Percentiles rank a stretch among this genome's conserved stretches.
These are phyloP conservation scores for Dendrobium nobile DNA, from an alignment of 106 monocot genomes.

Conservation along the genomic window DNA sequence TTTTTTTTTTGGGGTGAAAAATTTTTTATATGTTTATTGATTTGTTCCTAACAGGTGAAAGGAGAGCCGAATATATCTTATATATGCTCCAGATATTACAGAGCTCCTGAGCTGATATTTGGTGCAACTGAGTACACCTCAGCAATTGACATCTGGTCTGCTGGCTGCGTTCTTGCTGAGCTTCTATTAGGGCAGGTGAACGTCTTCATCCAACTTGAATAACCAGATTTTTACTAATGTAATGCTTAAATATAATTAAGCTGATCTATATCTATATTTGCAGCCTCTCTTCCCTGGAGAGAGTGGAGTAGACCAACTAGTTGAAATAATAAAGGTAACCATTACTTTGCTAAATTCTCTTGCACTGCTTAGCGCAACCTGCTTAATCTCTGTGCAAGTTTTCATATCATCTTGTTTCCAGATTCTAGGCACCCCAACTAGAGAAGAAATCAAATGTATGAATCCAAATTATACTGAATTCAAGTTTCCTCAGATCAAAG, in stretches of 20 bases:
- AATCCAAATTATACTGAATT: slow-evolving; percentile 72
- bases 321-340: slow-evolving; percentile 65
- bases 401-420: not conserved
- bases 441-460: slow-evolving; percentile 82
- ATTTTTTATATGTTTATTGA: not conserved
- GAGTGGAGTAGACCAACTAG: slow-evolving; percentile 71
- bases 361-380: not conserved
- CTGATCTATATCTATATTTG: not conserved
- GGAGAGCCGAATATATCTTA: slow-evolving; percentile 71
- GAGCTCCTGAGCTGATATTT: slow-evolving; percentile 66
- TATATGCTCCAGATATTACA: slow-evolving; percentile 60
- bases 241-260: slow-evolving; percentile 2
- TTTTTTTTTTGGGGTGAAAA: not conserved
- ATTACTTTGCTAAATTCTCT: not conserved
- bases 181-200: slow-evolving; percentile 60
- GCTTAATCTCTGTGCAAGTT: not conserved
- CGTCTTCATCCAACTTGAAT: not conserved
- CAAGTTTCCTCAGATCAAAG: slow-evolving; percentile 71
- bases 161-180: slow-evolving; percentile 67
- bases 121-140: slow-evolving; percentile 71
- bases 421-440: slow-evolving; percentile 64
- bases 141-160: slow-evolving; percentile 70
- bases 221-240: not conserved
- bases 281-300: slow-evolving; percentile 75
- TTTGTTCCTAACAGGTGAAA: slow-evolving; percentile 32